Evolutionary conservation across 192 early-diverging fungal genomes (phyloP).

Genomic region (Rhizophagus sp.): DNA sequence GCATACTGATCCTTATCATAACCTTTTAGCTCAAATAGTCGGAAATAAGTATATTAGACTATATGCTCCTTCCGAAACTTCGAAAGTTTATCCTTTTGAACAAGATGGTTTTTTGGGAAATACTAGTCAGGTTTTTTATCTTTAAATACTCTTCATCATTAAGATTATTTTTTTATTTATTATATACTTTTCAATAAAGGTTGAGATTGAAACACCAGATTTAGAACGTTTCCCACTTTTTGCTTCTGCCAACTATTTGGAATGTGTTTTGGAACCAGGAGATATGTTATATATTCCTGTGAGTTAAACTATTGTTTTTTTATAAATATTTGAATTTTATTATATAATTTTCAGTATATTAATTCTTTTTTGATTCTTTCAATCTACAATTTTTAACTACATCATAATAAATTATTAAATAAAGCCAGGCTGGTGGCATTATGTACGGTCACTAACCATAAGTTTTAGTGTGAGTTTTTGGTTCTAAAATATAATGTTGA

Average conservation of each 20-base stretch:
- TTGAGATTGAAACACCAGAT: slow-evolving; percentile 72
- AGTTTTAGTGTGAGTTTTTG: slow-evolving; percentile 90
- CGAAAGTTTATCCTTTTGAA: slow-evolving; percentile 64
- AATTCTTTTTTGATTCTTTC: not conserved
- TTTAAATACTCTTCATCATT: not conserved
- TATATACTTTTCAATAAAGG: slow-evolving; percentile 32
- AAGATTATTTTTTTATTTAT: slow-evolving; percentile 4
- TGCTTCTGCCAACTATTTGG: slow-evolving; percentile 57
- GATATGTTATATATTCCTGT: slow-evolving; percentile 88
- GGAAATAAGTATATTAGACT: slow-evolving; percentile 79
- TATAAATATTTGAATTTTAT: not conserved
- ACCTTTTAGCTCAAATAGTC: slow-evolving; percentile 82
- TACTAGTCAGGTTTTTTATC: slow-evolving; percentile 61
- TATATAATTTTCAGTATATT: slow-evolving; percentile 2
- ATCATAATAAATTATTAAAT: not conserved
- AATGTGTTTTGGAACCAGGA: slow-evolving; percentile 72
- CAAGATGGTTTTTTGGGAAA: slow-evolving; percentile 58
- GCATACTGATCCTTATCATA: slow-evolving; percentile 81
- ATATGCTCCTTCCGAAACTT: slow-evolving; percentile 63
- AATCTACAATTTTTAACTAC: not conserved
- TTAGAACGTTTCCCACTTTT: slow-evolving; percentile 55
- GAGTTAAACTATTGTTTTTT: slow-evolving; percentile 34
- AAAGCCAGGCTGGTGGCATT: slow-evolving; percentile 89
- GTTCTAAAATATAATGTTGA: slow-evolving; percentile 57
- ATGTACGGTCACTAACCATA: slow-evolving; percentile 68